Conservation (phyloP, 257 asterid species). For the Scutellaria barbata region DNA sequence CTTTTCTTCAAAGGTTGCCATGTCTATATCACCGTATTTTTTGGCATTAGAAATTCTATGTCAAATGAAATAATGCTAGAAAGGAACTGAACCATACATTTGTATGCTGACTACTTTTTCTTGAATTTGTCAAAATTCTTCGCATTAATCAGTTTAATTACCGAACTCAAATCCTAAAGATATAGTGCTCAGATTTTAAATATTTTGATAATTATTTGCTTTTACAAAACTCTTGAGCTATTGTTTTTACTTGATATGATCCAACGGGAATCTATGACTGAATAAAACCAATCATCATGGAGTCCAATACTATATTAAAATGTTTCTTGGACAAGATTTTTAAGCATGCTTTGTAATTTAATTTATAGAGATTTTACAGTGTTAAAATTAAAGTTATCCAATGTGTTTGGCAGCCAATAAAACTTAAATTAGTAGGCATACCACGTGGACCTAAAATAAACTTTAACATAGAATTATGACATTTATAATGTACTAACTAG, state of each 20-base stretch:
- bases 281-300: too few species aligned
- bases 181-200: neutral
- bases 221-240: neutral
- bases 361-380: too few species aligned
- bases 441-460: too few species aligned
- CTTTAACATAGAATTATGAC: neutral
- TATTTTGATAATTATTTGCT: neutral
- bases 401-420: too few species aligned
- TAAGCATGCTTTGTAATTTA: too few species aligned
- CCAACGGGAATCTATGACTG: neutral
- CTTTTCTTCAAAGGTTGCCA: constrained; percentile 8
- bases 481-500: neutral
- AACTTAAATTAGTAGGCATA: too few species aligned
- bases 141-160: neutral
- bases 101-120: neutral
- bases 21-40: constrained; percentile 14
- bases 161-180: neutral
- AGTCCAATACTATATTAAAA: too few species aligned
- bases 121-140: constrained; percentile 24
- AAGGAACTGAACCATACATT: constrained; percentile 7
- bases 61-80: neutral
- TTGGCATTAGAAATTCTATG: neutral
- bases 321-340: too few species aligned
- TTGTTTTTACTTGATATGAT: neutral
- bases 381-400: too few species aligned